Base-by-base conservation (phyloP, 1,284 basidiomycete species). In the Moniliophthora roreri region DNA sequence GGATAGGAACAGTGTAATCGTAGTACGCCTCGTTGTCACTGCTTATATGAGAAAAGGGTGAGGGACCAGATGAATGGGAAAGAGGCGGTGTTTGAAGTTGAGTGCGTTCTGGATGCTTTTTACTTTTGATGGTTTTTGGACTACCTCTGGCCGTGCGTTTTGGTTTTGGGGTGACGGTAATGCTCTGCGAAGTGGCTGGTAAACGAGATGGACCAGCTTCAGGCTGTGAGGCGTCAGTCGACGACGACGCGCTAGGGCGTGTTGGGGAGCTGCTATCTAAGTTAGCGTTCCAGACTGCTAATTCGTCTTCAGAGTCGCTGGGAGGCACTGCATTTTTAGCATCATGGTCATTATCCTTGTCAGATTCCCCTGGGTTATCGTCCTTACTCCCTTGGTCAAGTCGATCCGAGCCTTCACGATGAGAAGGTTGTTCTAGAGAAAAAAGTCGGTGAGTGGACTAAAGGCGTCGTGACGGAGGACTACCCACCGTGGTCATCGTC, bases 31-130 rank as follows among this genome's bases (percentile, higher is more conserved):
- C 23, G 28, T 34, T 8, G 44, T 46, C 44, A 15, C 24, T 32
- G 7, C 24, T 26, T 11, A 23, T 23, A 55, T 55, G 20, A 59
- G 67, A 41, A 60, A 58, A 21, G 23, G 51, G 51, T 38, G 51
- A 47, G n/a, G 36, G 36, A 3, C 11, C 51, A 20, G 51, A 35
- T 16, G 51, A 47, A 20, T 68, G 63, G 13, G 77, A 78, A 34
- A 60, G 66, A 0, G 76, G 77, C 35, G 77, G 77, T 4, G 77
- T 79, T 46, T 71, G 64, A 4, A 78, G 63, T 53, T 70, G 70
- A 18, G 54, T 42, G 24, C 62, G 11, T 36, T 20, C 20, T 10
- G 36, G 7, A 18, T n/a, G n/a, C 20, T 13, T 11, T 18, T 15
- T 9, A 15, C 40, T 13, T 23, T 26, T 50, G 24, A 32, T 26